Evolutionary conservation across 257 asterid species (phyloP).

Genomic region (Solanum rostratum): DNA sequence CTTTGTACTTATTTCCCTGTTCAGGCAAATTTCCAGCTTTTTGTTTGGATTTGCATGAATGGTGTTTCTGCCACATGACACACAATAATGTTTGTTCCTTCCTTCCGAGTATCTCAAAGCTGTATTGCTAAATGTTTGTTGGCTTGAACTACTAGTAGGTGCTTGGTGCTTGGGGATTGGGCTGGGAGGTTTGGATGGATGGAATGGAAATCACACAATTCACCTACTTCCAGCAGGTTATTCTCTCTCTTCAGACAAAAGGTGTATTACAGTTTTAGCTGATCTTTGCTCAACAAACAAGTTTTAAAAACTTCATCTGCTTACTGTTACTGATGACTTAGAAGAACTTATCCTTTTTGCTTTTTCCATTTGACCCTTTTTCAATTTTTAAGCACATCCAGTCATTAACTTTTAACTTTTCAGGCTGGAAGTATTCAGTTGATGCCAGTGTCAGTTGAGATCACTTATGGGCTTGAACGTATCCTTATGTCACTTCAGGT

Average conservation of each 20-base stretch:
- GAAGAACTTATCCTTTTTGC: not conserved
- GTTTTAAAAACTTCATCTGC: not conserved
- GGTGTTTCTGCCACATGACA: not conserved
- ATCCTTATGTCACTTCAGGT: slow-evolving; percentile 99
- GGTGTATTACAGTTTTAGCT: not conserved
- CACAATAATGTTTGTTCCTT: not conserved
- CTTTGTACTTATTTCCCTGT: not conserved
- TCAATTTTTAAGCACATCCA: not conserved
- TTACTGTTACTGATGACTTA: not conserved
- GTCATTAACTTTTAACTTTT: slow-evolving; percentile 4
- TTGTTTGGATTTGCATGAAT: not conserved
- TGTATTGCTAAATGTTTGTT: not conserved
- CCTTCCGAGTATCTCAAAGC: not conserved
- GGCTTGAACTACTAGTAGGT: slow-evolving; percentile 43
- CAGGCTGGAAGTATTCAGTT: slow-evolving; percentile 94
- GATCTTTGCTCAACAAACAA: not conserved
- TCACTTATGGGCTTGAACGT: slow-evolving; percentile 95
- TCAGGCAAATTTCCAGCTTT: not conserved
- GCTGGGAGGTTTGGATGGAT: slow-evolving; percentile 99
- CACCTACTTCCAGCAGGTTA: slow-evolving; percentile 98
- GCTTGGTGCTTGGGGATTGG: slow-evolving; percentile 99
- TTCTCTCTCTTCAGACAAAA: not conserved
- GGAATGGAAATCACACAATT: slow-evolving; percentile 99
- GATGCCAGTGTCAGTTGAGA: slow-evolving; percentile 89
- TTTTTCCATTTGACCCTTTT: not conserved